phyloP scores from a whole-genome alignment of 768 basidiomycete species.

The Trametes sanguinea region DNA sequence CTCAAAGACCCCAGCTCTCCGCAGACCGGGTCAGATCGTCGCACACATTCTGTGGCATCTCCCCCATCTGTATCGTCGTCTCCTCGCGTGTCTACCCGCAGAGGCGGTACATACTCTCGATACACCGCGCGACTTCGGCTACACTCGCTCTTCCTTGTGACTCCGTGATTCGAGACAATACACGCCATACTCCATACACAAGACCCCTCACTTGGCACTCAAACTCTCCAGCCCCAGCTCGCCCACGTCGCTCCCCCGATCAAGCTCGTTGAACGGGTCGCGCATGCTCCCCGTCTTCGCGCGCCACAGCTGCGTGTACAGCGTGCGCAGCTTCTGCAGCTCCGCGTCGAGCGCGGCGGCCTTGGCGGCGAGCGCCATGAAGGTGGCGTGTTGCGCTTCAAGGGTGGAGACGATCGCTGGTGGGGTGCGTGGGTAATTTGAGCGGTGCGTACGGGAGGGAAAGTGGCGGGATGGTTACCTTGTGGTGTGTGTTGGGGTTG shows the following conservation, averaged over 20 bases:
- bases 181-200: too few species aligned
- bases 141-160: too few species aligned
- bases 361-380: slow-evolving; percentile 74
- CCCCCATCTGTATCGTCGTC: too few species aligned
- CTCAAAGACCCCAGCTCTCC: too few species aligned
- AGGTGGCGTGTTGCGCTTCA: slow-evolving; percentile 77
- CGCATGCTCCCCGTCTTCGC: slow-evolving; percentile 79
- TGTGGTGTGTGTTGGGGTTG: slow-evolving; percentile 75
- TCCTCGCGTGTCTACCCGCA: too few species aligned
- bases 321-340: slow-evolving; percentile 70
- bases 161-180: too few species aligned
- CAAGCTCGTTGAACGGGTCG: slow-evolving; percentile 71
- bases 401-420: slow-evolving; percentile 74
- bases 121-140: too few species aligned
- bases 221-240: slow-evolving; percentile 56
- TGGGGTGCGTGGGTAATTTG: background rate
- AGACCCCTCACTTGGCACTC: slow-evolving; percentile 25
- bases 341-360: slow-evolving; percentile 75
- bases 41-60: too few species aligned
- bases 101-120: too few species aligned
- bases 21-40: too few species aligned
- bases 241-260: slow-evolving; percentile 36
- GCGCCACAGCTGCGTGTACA: slow-evolving; percentile 80
- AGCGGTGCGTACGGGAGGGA: too few species aligned
- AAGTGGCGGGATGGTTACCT: slow-evolving; percentile 40